phyloP scores from a whole-genome alignment of 345 rosid species.

The Populus ilicifolia region DNA sequence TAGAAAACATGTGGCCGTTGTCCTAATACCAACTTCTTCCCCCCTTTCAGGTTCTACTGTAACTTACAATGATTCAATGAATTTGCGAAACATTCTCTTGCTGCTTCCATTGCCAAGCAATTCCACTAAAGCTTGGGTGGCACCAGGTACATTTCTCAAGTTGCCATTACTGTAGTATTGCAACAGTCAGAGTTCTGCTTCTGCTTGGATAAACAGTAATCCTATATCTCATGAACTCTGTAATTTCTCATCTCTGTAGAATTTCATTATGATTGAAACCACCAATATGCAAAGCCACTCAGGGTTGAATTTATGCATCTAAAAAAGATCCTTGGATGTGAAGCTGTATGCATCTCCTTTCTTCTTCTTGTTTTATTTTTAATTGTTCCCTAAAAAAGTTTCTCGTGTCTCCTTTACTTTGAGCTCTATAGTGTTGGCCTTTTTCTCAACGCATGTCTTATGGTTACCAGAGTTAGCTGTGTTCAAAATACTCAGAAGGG shows the following conservation, averaged over 20 bases:
- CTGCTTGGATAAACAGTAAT: neutral
- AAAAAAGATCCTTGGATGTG: neutral
- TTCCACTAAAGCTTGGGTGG: slow-evolving; percentile 47
- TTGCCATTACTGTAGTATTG: neutral
- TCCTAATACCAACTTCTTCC: neutral
- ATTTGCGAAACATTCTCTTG: slow-evolving; percentile 89
- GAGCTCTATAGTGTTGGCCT: neutral
- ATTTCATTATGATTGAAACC: neutral
- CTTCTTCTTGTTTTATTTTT: no score
- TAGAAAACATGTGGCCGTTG: neutral
- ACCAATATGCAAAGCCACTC: neutral
- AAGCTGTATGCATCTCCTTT: no score
- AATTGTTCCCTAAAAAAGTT: neutral
- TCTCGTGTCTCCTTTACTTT: neutral
- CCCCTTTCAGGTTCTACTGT: slow-evolving; percentile 53
- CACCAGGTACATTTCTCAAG: slow-evolving; percentile 59
- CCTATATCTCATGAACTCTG: neutral
- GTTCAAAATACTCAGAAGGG: neutral
- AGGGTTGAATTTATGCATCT: neutral
- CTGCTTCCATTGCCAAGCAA: slow-evolving; percentile 80
- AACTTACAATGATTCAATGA: slow-evolving; percentile 67
- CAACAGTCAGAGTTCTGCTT: neutral
- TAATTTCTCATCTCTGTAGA: neutral
- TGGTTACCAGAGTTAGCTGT: neutral
- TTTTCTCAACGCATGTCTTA: neutral